Evolutionary conservation across 2,329 filamentous ascomycete genomes (phyloP), one percentile per base, ranked within the genome.

Genomic region (Trichoderma citrinoviride): DNA sequence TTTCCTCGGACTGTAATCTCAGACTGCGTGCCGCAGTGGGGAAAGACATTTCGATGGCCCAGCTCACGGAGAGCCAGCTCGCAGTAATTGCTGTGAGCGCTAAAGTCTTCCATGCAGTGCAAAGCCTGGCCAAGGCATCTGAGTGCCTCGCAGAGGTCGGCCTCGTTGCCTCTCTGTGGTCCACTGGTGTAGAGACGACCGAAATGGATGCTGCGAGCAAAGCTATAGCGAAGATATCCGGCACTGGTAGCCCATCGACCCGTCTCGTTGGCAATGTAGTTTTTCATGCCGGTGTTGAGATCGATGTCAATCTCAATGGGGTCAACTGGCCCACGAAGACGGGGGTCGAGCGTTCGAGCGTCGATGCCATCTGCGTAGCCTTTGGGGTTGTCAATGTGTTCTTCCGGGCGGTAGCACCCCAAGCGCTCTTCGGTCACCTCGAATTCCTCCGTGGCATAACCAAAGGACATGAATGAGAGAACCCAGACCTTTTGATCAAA

Each of bases 201-300:
- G 70, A 85, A 93, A 77, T 94, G 91, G 67, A 94, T 90, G 74
- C 88, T 86, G 66, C 90, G 85, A 15, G 83, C 83, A 67, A 95
- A 82, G 71, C 90, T 93, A 77, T 87, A 91, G 70, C 88, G 87
- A 66, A 97, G 83, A 72, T 94, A 97, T 44, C 91, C 93, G 7
- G 91, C 82, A 68, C 93, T 97, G 21, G 95, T 99, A 1, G 93
- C 92, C 91, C 93, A 97, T 46, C 86, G 85, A 5, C 93, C 92
- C 15, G 79, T 81, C 75, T 98, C 94, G 72, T 97, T 98, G 66
- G 94, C 88, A 70, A 99, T 98, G 77, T 99, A 99, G 76, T 98
- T 98, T 78, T 98, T 99, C 94, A 99, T 97, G n/a, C 93, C 93
- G 1, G 91, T 95, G 6, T 84, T 80, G 40, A 80, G 79, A 72